These are phyloP conservation scores for Boletus mariae DNA, from an alignment of 1,284 basidiomycete species.

Conservation along the genomic window DNA sequence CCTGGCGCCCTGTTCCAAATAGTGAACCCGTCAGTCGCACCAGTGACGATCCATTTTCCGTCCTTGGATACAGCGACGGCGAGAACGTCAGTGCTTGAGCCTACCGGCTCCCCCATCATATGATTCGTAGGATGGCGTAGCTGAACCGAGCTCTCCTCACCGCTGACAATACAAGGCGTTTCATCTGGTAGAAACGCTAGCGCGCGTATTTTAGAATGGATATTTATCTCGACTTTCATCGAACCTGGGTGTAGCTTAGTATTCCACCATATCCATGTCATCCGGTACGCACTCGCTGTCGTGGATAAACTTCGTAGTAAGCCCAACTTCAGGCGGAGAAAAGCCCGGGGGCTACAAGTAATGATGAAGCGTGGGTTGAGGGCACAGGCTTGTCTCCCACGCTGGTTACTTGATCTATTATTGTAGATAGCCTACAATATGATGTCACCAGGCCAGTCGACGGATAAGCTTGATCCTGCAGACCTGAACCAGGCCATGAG, in stretches of 20 bases:
- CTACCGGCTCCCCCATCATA: slow-evolving; percentile 14
- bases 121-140: slow-evolving; percentile 6
- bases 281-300: slow-evolving; percentile 1
- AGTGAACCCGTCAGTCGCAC: slow-evolving; percentile 5
- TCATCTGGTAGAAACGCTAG: slow-evolving; percentile 12
- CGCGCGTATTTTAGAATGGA: slow-evolving; percentile 15
- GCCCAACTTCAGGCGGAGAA: too few species aligned
- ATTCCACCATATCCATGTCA: neutral
- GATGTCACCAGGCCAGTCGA: too few species aligned
- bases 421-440: too few species aligned
- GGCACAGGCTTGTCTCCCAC: slow-evolving; percentile 3
- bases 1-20: slow-evolving; percentile 11
- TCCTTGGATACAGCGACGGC: slow-evolving; percentile 13
- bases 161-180: slow-evolving; percentile 7
- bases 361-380: neutral
- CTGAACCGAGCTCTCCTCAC: slow-evolving; percentile 9
- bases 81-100: slow-evolving; percentile 2
- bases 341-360: too few species aligned
- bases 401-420: neutral
- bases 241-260: neutral
- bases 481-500: neutral
- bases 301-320: too few species aligned
- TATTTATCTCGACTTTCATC: neutral
- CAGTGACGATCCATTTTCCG: slow-evolving; percentile 12
- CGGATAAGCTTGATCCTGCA: too few species aligned